Evolutionary conservation across 805 yeast species (phyloP).

Genomic region (Teunomyces atbi): DNA sequence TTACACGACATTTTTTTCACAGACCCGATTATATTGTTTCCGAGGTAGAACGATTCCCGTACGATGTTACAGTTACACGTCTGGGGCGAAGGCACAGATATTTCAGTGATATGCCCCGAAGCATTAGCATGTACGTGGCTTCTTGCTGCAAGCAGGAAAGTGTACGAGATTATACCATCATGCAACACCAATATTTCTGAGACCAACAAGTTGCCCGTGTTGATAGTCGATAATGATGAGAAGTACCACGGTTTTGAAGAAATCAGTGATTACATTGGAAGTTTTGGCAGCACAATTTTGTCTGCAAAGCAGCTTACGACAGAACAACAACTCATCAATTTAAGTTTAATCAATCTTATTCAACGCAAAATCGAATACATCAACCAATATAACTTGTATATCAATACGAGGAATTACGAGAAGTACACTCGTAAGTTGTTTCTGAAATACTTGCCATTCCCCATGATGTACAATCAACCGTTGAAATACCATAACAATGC

Average conservation of each 20-base stretch:
- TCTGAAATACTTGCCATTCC: slow-evolving; percentile 58
- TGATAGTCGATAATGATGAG: slow-evolving; percentile 24
- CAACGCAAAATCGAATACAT: slow-evolving; percentile 43
- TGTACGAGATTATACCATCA: slow-evolving; percentile 46
- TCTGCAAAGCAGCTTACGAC: slow-evolving; percentile 10
- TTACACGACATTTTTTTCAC: background rate
- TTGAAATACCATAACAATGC: slow-evolving; percentile 41
- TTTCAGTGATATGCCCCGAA: slow-evolving; percentile 52
- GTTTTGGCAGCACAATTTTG: slow-evolving; percentile 9
- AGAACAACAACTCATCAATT: slow-evolving; percentile 39
- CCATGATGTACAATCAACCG: slow-evolving; percentile 73
- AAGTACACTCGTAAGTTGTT: slow-evolving; percentile 56
- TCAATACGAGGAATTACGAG: slow-evolving; percentile 59
- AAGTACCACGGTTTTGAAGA: slow-evolving; percentile 39
- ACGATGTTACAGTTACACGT: slow-evolving; percentile 40
- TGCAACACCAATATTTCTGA: slow-evolving; percentile 56
- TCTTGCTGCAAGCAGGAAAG: slow-evolving; percentile 21
- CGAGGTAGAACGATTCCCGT: background rate
- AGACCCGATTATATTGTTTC: background rate
- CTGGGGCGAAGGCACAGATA: slow-evolving; percentile 47
- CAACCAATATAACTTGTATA: slow-evolving; percentile 55
- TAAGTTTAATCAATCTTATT: slow-evolving; percentile 44
- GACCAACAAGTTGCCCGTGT: slow-evolving; percentile 49
- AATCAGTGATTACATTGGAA: slow-evolving; percentile 33
- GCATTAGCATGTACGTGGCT: slow-evolving; percentile 49